phyloP scores from a whole-genome alignment of 768 basidiomycete species.

The Mycena belliarum region DNA sequence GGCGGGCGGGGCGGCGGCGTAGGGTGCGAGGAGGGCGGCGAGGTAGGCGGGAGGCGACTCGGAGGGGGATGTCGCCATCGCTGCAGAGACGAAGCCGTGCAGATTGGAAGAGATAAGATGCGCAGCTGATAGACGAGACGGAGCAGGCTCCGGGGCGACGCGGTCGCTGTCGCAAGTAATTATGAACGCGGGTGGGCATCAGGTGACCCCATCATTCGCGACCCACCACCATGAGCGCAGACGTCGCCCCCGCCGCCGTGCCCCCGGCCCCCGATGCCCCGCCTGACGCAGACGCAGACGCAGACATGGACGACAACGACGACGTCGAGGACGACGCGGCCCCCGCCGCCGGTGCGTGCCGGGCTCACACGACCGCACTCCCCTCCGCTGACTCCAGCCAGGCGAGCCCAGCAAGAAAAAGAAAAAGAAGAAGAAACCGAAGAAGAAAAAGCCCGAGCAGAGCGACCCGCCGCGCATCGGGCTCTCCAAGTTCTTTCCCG shows the following conservation, averaged over 20 bases:
- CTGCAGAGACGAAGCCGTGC: too few species aligned
- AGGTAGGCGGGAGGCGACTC: conserved; percentile 28
- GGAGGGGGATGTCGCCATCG: neutral
- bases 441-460: conserved; percentile 81
- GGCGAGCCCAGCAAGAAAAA: conserved; percentile 68
- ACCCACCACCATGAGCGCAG: neutral
- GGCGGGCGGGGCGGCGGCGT: conserved; percentile 21
- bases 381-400: conserved; percentile 13
- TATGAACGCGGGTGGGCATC: too few species aligned
- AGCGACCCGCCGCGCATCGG: conserved; percentile 91
- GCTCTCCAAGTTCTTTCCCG: conserved; percentile 83
- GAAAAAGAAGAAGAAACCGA: conserved; percentile 94
- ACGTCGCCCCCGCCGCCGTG: neutral
- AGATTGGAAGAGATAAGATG: too few species aligned
- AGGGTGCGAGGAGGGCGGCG: conserved; percentile 25
- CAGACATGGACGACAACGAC: conserved; percentile 8
- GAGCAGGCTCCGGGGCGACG: too few species aligned
- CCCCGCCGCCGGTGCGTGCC: neutral
- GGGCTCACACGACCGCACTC: neutral
- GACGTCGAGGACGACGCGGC: conserved; percentile 21
- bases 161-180: too few species aligned
- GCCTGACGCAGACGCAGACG: conserved; percentile 10
- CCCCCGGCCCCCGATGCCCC: neutral
- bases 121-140: too few species aligned
- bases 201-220: neutral